Percentiles rank a stretch among this genome's conserved stretches.
phyloP scores from a whole-genome alignment of 306 rosid species.

The Ziziphus jujuba region DNA sequence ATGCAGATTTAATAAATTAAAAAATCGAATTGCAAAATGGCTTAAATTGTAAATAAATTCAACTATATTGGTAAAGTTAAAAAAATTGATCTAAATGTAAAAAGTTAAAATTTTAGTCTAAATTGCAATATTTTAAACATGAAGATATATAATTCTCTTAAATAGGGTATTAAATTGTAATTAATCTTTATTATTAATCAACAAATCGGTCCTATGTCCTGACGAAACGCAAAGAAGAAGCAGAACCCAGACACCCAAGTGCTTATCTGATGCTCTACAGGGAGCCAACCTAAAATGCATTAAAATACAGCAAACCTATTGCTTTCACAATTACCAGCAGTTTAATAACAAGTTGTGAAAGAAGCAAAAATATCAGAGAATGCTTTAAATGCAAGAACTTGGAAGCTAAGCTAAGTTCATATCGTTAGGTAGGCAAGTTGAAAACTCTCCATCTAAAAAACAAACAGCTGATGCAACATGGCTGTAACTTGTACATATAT shows the following conservation, averaged over 20 bases:
- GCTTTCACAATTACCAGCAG: slow-evolving; percentile 27
- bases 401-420: slow-evolving; percentile 47
- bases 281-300: neutral
- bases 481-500: neutral
- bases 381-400: slow-evolving; percentile 57
- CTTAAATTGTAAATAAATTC: too few relatives aligned
- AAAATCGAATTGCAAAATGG: too few relatives aligned
- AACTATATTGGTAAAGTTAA: too few relatives aligned
- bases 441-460: slow-evolving; percentile 46
- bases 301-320: slow-evolving; percentile 18
- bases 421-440: slow-evolving; percentile 64
- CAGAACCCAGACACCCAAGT: neutral
- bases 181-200: too few relatives aligned
- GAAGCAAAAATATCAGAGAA: slow-evolving; percentile 25
- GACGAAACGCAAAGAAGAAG: neutral
- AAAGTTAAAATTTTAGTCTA: too few relatives aligned
- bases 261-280: neutral
- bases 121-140: too few relatives aligned
- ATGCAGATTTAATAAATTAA: too few relatives aligned
- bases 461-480: neutral
- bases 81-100: too few relatives aligned
- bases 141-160: too few relatives aligned
- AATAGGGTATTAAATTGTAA: neutral
- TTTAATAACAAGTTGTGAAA: slow-evolving; percentile 8
- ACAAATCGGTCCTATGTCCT: too few relatives aligned